Evolutionary conservation across 1,139 yeast genomes (phyloP).

Genomic region (Saccharomyces hybrid): DNA sequence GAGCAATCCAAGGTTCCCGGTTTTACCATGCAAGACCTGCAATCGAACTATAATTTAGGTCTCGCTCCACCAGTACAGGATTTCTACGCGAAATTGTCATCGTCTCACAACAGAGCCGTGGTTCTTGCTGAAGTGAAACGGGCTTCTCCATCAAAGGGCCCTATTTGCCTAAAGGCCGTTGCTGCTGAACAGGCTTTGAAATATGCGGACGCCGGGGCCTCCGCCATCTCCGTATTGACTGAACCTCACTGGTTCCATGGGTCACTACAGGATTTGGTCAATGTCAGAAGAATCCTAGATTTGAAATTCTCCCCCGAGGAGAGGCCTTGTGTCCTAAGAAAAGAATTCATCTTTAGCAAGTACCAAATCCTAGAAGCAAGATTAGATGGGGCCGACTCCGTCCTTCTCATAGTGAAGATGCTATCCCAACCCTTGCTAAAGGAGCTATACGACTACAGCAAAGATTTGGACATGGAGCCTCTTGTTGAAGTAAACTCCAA

Average conservation of each 20-base stretch:
- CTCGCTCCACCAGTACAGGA: conserved; percentile 67
- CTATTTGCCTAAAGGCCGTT: conserved; percentile 67
- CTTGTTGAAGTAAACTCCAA: conserved; percentile 85
- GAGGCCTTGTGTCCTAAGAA: conserved; percentile 86
- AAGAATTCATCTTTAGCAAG: conserved; percentile 79
- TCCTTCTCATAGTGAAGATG: conserved; percentile 90
- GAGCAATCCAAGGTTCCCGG: conserved; percentile 58
- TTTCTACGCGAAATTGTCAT: conserved; percentile 53
- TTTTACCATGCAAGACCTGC: conserved; percentile 54
- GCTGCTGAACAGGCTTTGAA: conserved; percentile 75
- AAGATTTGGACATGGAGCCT: conserved; percentile 77
- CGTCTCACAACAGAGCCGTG: conserved; percentile 38
- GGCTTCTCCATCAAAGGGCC: conserved; percentile 97
- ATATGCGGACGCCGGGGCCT: conserved; percentile 77
- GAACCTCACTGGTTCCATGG: conserved; percentile 98
- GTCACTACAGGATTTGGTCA: conserved; percentile 65
- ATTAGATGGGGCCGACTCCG: conserved; percentile 90
- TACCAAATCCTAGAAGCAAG: conserved; percentile 93
- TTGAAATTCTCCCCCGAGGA: conserved; percentile 32
- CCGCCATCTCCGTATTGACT: conserved; percentile 86
- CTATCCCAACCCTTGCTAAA: conserved; percentile 48
- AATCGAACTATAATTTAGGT: conserved; percentile 50
- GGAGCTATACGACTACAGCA: conserved; percentile 64
- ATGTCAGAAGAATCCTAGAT: conserved; percentile 52
- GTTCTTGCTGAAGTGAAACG: conserved; percentile 88